Conservation (phyloP, 305 asterid genomes). For the Fraxinus ornus region DNA sequence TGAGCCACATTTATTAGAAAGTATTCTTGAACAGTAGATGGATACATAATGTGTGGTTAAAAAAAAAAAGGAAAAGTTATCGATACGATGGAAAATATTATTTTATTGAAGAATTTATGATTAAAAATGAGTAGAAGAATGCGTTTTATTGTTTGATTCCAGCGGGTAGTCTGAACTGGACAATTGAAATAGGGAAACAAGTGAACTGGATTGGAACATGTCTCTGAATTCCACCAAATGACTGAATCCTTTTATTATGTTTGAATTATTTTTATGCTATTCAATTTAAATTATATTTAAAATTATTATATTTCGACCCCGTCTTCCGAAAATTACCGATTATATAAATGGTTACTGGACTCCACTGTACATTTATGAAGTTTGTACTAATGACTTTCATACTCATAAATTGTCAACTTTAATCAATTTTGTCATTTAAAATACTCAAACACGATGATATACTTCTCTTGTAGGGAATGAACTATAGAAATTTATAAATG, state of each 20-base stretch:
- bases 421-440: not conserved
- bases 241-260: not conserved
- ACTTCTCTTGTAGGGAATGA: not conserved
- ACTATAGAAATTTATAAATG: not conserved
- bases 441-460: not conserved
- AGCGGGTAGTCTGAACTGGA: not conserved
- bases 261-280: not conserved
- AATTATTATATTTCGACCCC: not conserved
- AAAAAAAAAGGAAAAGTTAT: too few relatives aligned
- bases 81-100: too few relatives aligned
- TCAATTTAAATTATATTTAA: not conserved
- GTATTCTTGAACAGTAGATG: too few relatives aligned
- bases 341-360: not conserved
- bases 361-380: not conserved
- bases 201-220: not conserved
- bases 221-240: not conserved
- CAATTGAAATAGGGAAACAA: not conserved
- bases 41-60: too few relatives aligned
- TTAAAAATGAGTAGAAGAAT: too few relatives aligned
- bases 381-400: not conserved
- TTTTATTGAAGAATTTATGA: too few relatives aligned
- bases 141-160: not conserved
- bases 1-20: too few relatives aligned
- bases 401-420: not conserved
- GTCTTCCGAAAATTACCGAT: not conserved